Conservation (phyloP, 2,329 filamentous ascomycete genomes). For the Penicillium frequentans region DNA sequence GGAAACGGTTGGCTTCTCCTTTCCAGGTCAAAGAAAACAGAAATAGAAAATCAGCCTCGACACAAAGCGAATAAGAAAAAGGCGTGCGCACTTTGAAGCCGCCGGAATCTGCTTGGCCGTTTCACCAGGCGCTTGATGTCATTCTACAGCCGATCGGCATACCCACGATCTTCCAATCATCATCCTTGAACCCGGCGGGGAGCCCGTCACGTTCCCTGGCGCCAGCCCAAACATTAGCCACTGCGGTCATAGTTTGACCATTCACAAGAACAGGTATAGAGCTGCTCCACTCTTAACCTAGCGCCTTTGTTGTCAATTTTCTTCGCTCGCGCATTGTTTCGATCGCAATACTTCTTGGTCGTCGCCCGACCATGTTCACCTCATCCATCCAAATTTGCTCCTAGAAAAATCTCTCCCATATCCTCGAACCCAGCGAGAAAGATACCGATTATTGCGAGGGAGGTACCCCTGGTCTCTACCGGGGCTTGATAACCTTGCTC, state of each 20-base stretch:
- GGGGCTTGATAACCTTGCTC: not conserved
- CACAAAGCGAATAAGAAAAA: not conserved
- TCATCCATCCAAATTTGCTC: not conserved
- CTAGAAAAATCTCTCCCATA: not conserved
- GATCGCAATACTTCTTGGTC: not conserved
- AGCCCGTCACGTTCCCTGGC: conserved; percentile 16
- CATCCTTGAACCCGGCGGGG: conserved; percentile 13
- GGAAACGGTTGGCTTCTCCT: not conserved
- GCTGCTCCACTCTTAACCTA: conserved; percentile 12
- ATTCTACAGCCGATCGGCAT: conserved; percentile 28
- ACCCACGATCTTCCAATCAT: conserved; percentile 30
- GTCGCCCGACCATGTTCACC: not conserved
- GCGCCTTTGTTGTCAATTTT: conserved; percentile 15
- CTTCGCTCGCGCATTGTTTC: not conserved
- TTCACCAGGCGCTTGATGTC: conserved; percentile 41
- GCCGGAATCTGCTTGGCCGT: conserved; percentile 20
- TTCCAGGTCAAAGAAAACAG: not conserved
- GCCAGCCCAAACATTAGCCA: conserved; percentile 23
- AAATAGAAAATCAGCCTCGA: not conserved
- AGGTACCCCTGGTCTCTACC: not conserved
- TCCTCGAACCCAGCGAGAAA: not conserved
- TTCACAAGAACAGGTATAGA: conserved; percentile 3
- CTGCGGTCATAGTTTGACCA: conserved; percentile 30
- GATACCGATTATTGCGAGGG: not conserved
- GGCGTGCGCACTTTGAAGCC: conserved; percentile 10